Percentiles rank a stretch among this genome's conserved stretches.
Evolutionary conservation across 495 filamentous ascomycete genomes (phyloP).

Genomic region (Lepidopterella palustris): DNA sequence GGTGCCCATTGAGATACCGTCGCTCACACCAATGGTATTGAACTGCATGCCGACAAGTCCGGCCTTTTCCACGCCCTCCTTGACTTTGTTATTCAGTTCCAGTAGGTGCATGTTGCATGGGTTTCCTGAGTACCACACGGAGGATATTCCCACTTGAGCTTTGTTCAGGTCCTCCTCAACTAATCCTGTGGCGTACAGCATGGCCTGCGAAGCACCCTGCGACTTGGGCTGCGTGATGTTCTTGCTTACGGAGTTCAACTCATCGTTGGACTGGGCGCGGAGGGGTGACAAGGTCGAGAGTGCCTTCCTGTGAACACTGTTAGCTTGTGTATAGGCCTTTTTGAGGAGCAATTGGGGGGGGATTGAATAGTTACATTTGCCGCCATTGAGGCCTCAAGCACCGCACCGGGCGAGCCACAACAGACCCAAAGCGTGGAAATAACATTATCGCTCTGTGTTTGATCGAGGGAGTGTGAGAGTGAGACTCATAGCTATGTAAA

Average conservation of each 20-base stretch:
- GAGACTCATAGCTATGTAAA: neutral
- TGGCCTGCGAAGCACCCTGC: conserved; percentile 96
- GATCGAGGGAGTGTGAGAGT: neutral
- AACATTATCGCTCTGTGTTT: conserved; percentile 10
- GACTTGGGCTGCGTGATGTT: conserved; percentile 91
- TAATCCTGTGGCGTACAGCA: conserved; percentile 94
- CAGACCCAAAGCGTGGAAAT: conserved; percentile 17
- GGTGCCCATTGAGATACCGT: conserved; percentile 76
- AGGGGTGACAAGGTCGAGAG: conserved; percentile 23
- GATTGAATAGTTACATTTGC: conserved; percentile 16
- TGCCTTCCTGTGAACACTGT: conserved; percentile 15
- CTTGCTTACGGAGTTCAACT: conserved; percentile 68
- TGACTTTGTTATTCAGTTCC: conserved; percentile 74
- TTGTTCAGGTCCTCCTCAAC: conserved; percentile 80
- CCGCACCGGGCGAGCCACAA: conserved; percentile 15
- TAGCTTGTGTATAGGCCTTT: conserved; percentile 6
- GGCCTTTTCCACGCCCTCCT: conserved; percentile 65
- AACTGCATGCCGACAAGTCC: conserved; percentile 59
- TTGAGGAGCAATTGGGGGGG: neutral
- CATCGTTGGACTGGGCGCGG: conserved; percentile 13
- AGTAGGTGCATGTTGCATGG: conserved; percentile 99
- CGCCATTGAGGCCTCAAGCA: conserved; percentile 16
- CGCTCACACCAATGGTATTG: conserved; percentile 94
- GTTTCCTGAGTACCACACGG: conserved; percentile 86
- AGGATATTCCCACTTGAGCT: conserved; percentile 94